phyloP scores from a whole-genome alignment of 495 filamentous ascomycete genomes.

The Podospora conica region DNA sequence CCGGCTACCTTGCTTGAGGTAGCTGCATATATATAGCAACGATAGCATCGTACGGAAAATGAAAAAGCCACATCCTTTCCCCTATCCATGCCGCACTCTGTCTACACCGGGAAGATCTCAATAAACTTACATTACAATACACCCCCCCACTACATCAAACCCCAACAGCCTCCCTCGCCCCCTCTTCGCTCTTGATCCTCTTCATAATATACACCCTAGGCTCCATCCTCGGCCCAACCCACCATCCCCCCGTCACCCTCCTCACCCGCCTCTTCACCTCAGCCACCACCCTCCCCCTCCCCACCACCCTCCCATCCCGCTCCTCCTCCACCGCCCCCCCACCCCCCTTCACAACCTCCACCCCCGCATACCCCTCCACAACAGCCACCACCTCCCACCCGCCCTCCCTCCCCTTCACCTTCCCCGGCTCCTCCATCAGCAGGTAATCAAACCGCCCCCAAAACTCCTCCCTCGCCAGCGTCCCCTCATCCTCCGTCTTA shows the following conservation, averaged over 20 bases:
- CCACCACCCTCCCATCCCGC: slow-evolving; percentile 21
- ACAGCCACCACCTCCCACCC: slow-evolving; percentile 66
- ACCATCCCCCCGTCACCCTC: slow-evolving; percentile 51
- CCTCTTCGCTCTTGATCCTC: slow-evolving; percentile 30
- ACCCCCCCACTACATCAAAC: neutral
- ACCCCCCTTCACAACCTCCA: slow-evolving; percentile 55
- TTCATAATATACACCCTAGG: slow-evolving; percentile 53
- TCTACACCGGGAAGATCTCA: neutral
- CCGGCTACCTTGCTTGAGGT: neutral
- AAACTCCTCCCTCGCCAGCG: slow-evolving; percentile 57
- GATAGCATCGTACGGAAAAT: neutral
- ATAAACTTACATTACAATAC: neutral
- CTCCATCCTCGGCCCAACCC: slow-evolving; percentile 55
- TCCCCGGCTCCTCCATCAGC: slow-evolving; percentile 60
- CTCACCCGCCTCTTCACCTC: slow-evolving; percentile 27
- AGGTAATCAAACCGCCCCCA: slow-evolving; percentile 81
- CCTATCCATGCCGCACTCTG: neutral
- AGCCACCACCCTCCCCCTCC: slow-evolving; percentile 28
- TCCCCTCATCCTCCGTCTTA: slow-evolving; percentile 55
- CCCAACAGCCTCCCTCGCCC: slow-evolving; percentile 6
- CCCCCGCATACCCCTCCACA: slow-evolving; percentile 64
- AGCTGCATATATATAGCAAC: neutral
- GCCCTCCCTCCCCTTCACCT: slow-evolving; percentile 51
- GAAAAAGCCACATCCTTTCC: neutral
- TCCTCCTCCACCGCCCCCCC: slow-evolving; percentile 20